A percentile compares a stretch with the other conserved stretches of the same genome.
Conservation (phyloP, 441 rosid species). For the Jatropha podagrica region DNA sequence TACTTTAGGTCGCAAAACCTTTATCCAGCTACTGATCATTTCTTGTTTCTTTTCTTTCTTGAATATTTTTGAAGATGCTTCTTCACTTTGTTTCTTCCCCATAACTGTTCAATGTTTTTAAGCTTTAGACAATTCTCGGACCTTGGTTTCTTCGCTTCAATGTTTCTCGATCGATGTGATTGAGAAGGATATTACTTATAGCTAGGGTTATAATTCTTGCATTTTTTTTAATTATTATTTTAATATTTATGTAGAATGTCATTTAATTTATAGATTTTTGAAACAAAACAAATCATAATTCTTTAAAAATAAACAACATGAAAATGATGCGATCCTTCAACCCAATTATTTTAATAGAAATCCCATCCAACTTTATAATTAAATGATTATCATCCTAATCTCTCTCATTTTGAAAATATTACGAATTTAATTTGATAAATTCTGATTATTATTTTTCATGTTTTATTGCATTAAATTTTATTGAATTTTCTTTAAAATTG, state of each 20-base stretch:
- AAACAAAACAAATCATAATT: conserved; percentile 18
- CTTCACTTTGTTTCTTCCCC: conserved; percentile 32
- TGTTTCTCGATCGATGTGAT: background rate
- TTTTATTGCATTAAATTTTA: too few species aligned
- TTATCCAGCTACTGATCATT: conserved; percentile 22
- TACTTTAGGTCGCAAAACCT: conserved; percentile 38
- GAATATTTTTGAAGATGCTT: conserved; percentile 15
- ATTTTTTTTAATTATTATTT: too few species aligned
- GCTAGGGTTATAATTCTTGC: too few species aligned
- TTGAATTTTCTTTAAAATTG: too few species aligned
- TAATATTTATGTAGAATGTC: too few species aligned
- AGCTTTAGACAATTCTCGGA: background rate
- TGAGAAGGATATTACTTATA: background rate
- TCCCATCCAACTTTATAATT: background rate
- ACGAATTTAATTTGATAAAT: too few species aligned
- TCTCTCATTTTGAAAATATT: conserved; percentile 13
- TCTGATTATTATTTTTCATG: too few species aligned
- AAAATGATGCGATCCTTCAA: conserved; percentile 22
- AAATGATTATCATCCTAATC: background rate
- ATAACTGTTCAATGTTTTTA: conserved; percentile 5
- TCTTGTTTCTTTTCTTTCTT: conserved; percentile 28
- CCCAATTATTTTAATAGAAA: conserved; percentile 12
- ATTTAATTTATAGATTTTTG: background rate
- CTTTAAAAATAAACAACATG: conserved; percentile 17
- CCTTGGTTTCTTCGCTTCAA: background rate